Conservation (phyloP, 1,139 yeast species). For the Geotrichum aggregatum region DNA sequence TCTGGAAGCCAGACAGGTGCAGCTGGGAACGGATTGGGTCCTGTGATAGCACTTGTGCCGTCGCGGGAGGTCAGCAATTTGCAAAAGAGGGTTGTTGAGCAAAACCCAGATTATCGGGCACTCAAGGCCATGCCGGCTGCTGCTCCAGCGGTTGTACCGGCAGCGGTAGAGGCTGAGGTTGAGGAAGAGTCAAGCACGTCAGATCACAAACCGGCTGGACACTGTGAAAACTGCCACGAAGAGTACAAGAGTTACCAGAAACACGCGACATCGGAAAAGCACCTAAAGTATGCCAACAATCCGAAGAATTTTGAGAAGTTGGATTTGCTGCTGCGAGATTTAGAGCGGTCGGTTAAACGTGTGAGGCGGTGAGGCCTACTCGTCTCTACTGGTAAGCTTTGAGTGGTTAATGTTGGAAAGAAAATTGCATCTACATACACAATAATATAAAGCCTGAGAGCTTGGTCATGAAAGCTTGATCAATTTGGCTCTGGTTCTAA, state of each 20-base stretch:
- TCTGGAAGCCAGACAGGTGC: slow-evolving; percentile 43
- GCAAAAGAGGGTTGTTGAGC: slow-evolving; percentile 46
- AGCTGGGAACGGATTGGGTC: slow-evolving; percentile 64
- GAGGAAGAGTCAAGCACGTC: not conserved
- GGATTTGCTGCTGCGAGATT: slow-evolving; percentile 44
- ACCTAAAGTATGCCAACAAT: slow-evolving; percentile 74
- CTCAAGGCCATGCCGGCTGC: slow-evolving; percentile 3
- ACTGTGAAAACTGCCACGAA: slow-evolving; percentile 91
- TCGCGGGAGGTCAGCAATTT: slow-evolving; percentile 62
- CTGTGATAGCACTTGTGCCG: slow-evolving; percentile 60
- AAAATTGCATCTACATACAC: not conserved
- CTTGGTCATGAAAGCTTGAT: too few species aligned
- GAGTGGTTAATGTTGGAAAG: not conserved
- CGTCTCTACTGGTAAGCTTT: too few species aligned
- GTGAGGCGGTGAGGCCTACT: not conserved
- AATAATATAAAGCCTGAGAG: not conserved
- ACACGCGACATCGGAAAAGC: slow-evolving; percentile 68
- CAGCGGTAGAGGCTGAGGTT: not conserved
- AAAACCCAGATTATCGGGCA: slow-evolving; percentile 19
- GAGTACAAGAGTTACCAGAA: slow-evolving; percentile 76
- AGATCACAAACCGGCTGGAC: slow-evolving; percentile 31
- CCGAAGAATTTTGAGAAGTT: slow-evolving; percentile 69
- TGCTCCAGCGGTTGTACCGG: not conserved
- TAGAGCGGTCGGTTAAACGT: slow-evolving; percentile 14
- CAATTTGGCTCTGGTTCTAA: too few species aligned